Evolutionary conservation across 805 yeast species (phyloP), one percentile per base, ranked within the genome.

Genomic region (Metschnikowia matae): DNA sequence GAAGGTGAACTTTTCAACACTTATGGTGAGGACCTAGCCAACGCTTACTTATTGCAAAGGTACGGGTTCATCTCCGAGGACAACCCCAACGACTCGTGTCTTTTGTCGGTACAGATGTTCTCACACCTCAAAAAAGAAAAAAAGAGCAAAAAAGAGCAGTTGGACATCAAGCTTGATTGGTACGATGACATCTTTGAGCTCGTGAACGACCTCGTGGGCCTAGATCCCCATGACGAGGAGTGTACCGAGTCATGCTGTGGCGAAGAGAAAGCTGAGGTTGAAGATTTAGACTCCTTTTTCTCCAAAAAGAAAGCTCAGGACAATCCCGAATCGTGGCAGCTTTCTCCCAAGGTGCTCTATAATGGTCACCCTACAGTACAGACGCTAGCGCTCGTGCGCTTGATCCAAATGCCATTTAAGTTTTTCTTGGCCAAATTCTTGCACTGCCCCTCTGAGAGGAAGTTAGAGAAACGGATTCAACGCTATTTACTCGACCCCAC

Each of bases 61-160:
- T 91, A 90, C 63, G 97, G 97, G 1, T 90, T 91, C 63, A 79
- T 84, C 8, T 81, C 83, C 55, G 69, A 71, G 1, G 51, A 49
- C 5, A 70, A 72, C 48, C 60, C 62, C 33, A 75, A 79, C 58
- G 89, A 86, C 56, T 62, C 75, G 2, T 78, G 86, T 11, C 73
- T 81, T 48, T 62, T 88, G n/a, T 82, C 84, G 1, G 69, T 73
- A 1, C 84, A 82, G 55, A 63, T 79, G 48, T 58, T 72, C 42
- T 62, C 59, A 40, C 60, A 70, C 37, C 46, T 72, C 36, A 70
- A 68, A 46, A 43, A 53, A 26, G 52, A 56, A 29, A 62, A 61
- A 46, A 40, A 53, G 5, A 53, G 50, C 14, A 63, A 63, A 29
- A 69, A 65, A 29, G 62, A 67, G 35, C 69, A 70, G 49, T 56